These are phyloP conservation scores for Wickerhamomyces strasburgensis DNA, from an alignment of 805 yeast species.

Conservation along the genomic window DNA sequence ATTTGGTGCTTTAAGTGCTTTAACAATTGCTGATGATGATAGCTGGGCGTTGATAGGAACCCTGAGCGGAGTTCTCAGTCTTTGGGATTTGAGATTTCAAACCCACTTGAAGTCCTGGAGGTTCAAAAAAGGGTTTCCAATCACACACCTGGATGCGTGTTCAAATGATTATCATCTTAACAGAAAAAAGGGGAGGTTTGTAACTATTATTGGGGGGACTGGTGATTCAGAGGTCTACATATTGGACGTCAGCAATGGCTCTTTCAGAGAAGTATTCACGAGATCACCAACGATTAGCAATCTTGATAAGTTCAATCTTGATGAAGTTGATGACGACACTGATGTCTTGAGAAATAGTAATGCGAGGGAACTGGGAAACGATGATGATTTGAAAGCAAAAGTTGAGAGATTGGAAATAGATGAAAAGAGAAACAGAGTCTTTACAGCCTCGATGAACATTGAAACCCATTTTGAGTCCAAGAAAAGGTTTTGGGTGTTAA, in stretches of 20 bases:
- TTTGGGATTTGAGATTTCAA: conserved; percentile 79
- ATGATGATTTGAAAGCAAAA: conserved; percentile 2
- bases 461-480: conserved; percentile 17
- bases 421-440: conserved; percentile 7
- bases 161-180: conserved; percentile 35
- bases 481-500: conserved; percentile 16
- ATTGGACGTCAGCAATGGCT: conserved; percentile 69
- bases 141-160: conserved; percentile 41
- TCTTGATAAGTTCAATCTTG: conserved; percentile 16
- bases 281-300: conserved; percentile 9
- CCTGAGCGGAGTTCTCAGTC: conserved; percentile 59
- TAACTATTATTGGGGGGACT: conserved; percentile 66
- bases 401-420: conserved; percentile 1
- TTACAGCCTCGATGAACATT: conserved; percentile 17
- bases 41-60: conserved; percentile 77
- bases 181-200: conserved; percentile 35
- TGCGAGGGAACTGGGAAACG: too few species aligned
- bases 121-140: conserved; percentile 45
- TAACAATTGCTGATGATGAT: conserved; percentile 47
- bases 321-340: conserved; percentile 13
- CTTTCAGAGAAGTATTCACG: conserved; percentile 44
- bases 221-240: conserved; percentile 54
- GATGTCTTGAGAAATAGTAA: not conserved
- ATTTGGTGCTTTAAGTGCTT: conserved; percentile 63
- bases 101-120: conserved; percentile 58